A percentile compares a stretch with the other conserved stretches of the same genome.
Conservation (phyloP, 2,329 filamentous ascomycete genomes). For the Venturiaceae sp. region DNA sequence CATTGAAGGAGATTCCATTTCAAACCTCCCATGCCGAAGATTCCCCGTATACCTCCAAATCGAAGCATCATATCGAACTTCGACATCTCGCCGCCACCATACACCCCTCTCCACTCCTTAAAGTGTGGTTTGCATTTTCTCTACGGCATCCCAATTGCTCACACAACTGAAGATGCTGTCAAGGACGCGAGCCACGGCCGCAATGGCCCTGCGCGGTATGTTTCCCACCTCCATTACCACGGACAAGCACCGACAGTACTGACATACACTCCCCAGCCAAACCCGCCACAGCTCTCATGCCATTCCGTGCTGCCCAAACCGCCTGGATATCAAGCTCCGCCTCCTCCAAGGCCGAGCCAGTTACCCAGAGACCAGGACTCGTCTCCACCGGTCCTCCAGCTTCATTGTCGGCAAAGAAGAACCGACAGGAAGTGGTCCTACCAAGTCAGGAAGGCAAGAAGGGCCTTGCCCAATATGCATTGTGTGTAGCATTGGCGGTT, state of each 20-base stretch:
- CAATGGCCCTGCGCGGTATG: conserved; percentile 46
- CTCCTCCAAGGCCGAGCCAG: conserved; percentile 48
- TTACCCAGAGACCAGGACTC: conserved; percentile 41
- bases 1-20: not conserved
- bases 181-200: conserved; percentile 39
- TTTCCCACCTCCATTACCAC: conserved; percentile 11
- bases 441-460: conserved; percentile 72
- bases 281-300: conserved; percentile 52
- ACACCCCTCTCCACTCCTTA: conserved; percentile 26
- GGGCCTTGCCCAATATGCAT: conserved; percentile 72
- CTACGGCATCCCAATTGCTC: conserved; percentile 10
- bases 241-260: conserved; percentile 10
- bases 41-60: not conserved
- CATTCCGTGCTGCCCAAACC: conserved; percentile 50
- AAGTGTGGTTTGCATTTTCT: not conserved
- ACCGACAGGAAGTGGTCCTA: conserved; percentile 61
- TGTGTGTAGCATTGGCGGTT: conserved; percentile 48
- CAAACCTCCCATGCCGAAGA: not conserved
- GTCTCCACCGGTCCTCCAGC: conserved; percentile 44
- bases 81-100: conserved; percentile 21
- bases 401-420: conserved; percentile 43
- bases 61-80: not conserved
- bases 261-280: conserved; percentile 42
- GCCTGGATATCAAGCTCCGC: conserved; percentile 57
- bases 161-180: conserved; percentile 34